These are phyloP conservation scores for Hemisphaericaspora xylofermentans DNA, from an alignment of 1,139 yeast genomes.

Conservation along the genomic window DNA sequence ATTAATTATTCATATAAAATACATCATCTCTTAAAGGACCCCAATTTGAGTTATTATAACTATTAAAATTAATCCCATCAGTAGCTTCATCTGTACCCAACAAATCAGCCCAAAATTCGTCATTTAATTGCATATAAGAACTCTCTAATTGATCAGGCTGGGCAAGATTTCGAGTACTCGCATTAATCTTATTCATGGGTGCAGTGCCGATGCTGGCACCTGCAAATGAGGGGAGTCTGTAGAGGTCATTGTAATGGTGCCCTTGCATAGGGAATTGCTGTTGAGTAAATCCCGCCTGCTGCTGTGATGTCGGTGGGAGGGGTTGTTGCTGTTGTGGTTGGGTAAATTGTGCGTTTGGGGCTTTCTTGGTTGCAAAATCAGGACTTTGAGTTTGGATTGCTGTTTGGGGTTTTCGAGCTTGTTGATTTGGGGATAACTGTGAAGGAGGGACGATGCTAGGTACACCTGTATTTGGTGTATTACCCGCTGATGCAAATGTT, in stretches of 20 bases:
- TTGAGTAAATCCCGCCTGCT: not conserved
- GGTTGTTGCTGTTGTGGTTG: slow-evolving; percentile 1
- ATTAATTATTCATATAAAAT: slow-evolving; percentile 23
- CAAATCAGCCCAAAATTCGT: slow-evolving; percentile 47
- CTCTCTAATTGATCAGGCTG: slow-evolving; percentile 28
- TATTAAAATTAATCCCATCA: slow-evolving; percentile 33
- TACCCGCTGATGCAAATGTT: slow-evolving; percentile 12
- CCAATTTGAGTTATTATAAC: slow-evolving; percentile 22
- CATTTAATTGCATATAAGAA: slow-evolving; percentile 35
- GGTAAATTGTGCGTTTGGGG: not conserved
- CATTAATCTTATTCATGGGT: not conserved
- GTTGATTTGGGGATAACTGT: not conserved
- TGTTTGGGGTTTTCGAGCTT: not conserved
- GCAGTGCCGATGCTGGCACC: not conserved
- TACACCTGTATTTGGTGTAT: slow-evolving; percentile 6
- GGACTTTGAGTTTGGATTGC: not conserved
- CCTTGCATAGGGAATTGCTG: not conserved
- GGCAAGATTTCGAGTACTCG: slow-evolving; percentile 7
- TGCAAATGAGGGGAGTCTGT: slow-evolving; percentile 11
- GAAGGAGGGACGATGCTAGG: not conserved
- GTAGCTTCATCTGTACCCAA: slow-evolving; percentile 29
- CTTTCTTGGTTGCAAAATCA: too few species aligned
- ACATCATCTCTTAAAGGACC: slow-evolving; percentile 26
- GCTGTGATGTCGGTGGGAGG: not conserved
- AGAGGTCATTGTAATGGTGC: not conserved